Evolutionary conservation across 129 eudicot species (phyloP).

Genomic region (Deinandra increscens): DNA sequence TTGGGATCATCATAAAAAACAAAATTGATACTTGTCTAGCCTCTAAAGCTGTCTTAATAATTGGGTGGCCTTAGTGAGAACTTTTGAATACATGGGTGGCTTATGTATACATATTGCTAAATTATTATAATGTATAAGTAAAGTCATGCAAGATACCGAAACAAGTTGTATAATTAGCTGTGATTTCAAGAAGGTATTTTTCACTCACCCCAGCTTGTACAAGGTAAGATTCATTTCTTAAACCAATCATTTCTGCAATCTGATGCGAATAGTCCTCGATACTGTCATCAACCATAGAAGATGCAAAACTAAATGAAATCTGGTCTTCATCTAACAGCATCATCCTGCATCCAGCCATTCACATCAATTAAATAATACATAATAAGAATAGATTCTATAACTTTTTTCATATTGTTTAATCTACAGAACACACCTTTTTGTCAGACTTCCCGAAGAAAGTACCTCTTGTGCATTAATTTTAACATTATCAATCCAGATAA

Average conservation of each 20-base stretch:
- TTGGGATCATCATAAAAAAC: neutral
- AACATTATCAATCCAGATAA: conserved; percentile 94
- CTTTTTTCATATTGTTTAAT: neutral
- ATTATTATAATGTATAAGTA: neutral
- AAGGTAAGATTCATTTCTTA: conserved; percentile 86
- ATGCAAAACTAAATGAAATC: conserved; percentile 82
- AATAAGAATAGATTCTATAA: neutral
- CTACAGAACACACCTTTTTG: conserved; percentile 55
- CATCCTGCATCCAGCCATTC: conserved; percentile 51
- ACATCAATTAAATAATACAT: neutral
- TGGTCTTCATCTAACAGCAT: conserved; percentile 98
- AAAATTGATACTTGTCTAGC: neutral
- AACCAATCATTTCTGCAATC: conserved; percentile 96
- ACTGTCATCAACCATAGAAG: conserved; percentile 69
- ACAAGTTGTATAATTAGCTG: neutral
- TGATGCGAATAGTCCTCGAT: conserved; percentile 96
- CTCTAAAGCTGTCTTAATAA: neutral
- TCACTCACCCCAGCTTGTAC: conserved; percentile 85
- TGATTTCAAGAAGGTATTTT: conserved; percentile 17
- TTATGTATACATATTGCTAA: neutral
- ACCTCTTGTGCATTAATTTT: conserved; percentile 92
- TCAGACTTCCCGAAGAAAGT: conserved; percentile 92
- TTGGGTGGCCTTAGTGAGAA: neutral
- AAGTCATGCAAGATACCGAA: neutral
- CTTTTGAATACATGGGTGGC: neutral